Conservation (phyloP, 768 basidiomycete genomes). For the Tulasnella sp. region DNA sequence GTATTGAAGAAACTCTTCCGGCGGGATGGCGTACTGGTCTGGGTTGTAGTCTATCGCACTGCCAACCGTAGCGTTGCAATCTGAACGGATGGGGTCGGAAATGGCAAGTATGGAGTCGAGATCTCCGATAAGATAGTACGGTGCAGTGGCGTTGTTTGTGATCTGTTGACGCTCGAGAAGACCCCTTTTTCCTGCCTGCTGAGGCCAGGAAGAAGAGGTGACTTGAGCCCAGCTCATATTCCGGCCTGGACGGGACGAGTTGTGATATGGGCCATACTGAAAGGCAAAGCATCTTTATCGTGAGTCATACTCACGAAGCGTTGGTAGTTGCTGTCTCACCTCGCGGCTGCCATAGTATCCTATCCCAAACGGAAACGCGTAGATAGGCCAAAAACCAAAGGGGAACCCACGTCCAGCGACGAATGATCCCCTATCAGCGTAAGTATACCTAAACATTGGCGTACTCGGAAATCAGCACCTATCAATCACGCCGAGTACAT, state of each 20-base stretch:
- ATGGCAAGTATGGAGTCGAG: constrained; percentile 7
- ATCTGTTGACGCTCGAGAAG: background rate
- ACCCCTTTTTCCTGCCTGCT: background rate
- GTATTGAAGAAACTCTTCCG: constrained; percentile 17
- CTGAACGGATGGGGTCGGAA: background rate
- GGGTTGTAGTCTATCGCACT: background rate
- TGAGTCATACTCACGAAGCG: background rate
- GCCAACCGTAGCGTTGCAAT: constrained; percentile 9
- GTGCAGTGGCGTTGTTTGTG: constrained; percentile 7
- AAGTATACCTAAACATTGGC: background rate
- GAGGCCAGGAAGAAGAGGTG: background rate
- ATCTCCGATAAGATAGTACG: constrained; percentile 17
- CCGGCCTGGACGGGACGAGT: constrained; percentile 20
- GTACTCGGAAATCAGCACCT: background rate
- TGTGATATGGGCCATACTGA: constrained; percentile 20
- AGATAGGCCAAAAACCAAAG: constrained; percentile 20
- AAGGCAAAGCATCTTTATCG: background rate
- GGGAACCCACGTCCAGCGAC: constrained; percentile 13
- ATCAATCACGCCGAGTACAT: background rate
- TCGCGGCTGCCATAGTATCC: constrained; percentile 18
- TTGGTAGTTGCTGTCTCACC: background rate
- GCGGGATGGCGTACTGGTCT: background rate
- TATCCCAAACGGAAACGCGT: background rate
- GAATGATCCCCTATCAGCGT: constrained; percentile 12
- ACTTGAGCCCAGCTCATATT: constrained; percentile 2